phyloP scores from a whole-genome alignment of 345 rosid species.

The Capsella bursapastoris region DNA sequence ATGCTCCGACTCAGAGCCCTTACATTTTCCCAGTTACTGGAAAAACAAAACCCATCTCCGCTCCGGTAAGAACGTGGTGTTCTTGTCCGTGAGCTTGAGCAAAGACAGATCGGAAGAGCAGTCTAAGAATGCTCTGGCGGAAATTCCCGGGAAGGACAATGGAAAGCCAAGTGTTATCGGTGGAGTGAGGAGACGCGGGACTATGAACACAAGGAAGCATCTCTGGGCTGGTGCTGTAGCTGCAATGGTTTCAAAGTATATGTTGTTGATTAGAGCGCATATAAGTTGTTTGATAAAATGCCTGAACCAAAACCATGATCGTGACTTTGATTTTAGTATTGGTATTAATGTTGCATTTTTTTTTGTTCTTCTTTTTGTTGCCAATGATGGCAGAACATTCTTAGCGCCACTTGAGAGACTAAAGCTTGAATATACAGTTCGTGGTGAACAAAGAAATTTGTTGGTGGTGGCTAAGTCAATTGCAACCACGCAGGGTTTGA shows the following conservation, averaged over 20 bases:
- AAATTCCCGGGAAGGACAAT: slow-evolving; percentile 28
- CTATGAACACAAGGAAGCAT: slow-evolving; percentile 80
- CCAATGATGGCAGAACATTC: slow-evolving; percentile 59
- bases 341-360: not conserved
- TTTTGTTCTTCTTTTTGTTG: not conserved
- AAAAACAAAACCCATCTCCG: slow-evolving; percentile 29
- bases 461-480: slow-evolving; percentile 65
- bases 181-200: slow-evolving; percentile 48
- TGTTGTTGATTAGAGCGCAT: not conserved
- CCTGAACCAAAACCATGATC: slow-evolving; percentile 20
- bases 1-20: slow-evolving; percentile 31
- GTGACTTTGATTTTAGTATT: not conserved
- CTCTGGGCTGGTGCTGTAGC: slow-evolving; percentile 91
- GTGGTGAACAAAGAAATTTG: slow-evolving; percentile 75
- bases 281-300: slow-evolving; percentile 28
- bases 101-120: slow-evolving; percentile 39
- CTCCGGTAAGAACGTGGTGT: slow-evolving; percentile 33
- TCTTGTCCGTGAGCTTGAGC: slow-evolving; percentile 60
- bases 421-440: slow-evolving; percentile 83
- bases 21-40: slow-evolving; percentile 32
- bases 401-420: slow-evolving; percentile 93
- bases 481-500: slow-evolving; percentile 66
- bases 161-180: slow-evolving; percentile 39
- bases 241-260: slow-evolving; percentile 88
- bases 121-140: slow-evolving; percentile 39